Percentiles rank a stretch among this genome's conserved stretches.
Conservation (phyloP, 2,329 filamentous ascomycete species). For the Arthroderma uncinatum region DNA sequence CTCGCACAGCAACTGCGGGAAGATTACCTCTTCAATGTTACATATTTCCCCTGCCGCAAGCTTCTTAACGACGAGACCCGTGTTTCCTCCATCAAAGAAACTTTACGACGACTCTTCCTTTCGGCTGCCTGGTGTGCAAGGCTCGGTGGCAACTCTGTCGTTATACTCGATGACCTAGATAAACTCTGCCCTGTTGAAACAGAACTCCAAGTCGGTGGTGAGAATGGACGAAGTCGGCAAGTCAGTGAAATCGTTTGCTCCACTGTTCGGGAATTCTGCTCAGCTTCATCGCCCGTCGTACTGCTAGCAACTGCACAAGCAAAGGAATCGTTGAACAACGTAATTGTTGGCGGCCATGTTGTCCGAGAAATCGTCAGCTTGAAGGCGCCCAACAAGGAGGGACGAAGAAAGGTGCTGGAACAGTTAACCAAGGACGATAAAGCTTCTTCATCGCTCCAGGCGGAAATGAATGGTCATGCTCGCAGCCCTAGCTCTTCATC, state of each 20-base stretch:
- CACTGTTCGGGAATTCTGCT: slow-evolving; percentile 74
- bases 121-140: slow-evolving; percentile 83
- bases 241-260: slow-evolving; percentile 80
- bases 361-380: slow-evolving; percentile 82
- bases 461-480: slow-evolving; percentile 24
- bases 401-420: slow-evolving; percentile 70
- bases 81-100: slow-evolving; percentile 84
- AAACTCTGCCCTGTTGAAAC: slow-evolving; percentile 88
- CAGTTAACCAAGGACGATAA: slow-evolving; percentile 51
- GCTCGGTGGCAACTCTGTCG: slow-evolving; percentile 68
- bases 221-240: slow-evolving; percentile 85
- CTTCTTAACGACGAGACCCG: slow-evolving; percentile 84
- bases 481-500: slow-evolving; percentile 28
- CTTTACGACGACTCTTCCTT: slow-evolving; percentile 71
- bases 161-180: slow-evolving; percentile 87
- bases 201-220: slow-evolving; percentile 82
- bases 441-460: slow-evolving; percentile 27
- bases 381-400: slow-evolving; percentile 87
- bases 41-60: slow-evolving; percentile 77
- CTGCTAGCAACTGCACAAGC: slow-evolving; percentile 82
- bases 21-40: slow-evolving; percentile 66
- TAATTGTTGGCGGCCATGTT: slow-evolving; percentile 82
- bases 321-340: slow-evolving; percentile 84
- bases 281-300: slow-evolving; percentile 66
- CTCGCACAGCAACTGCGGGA: slow-evolving; percentile 62